Evolutionary conservation across 768 basidiomycete genomes (phyloP).

Genomic region (Russula brevipes): DNA sequence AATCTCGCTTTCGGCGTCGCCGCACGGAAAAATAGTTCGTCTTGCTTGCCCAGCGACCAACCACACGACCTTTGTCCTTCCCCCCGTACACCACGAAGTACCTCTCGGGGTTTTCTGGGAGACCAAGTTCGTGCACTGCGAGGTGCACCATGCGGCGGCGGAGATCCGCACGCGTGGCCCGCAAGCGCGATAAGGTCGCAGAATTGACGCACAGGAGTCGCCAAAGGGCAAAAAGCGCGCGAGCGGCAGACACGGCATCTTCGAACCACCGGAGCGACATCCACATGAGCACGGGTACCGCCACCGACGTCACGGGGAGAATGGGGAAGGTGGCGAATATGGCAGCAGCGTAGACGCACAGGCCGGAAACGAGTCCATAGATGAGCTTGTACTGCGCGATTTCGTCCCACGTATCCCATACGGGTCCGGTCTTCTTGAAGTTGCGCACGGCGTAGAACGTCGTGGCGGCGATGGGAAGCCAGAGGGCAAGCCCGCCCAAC

Average conservation of each 20-base stretch:
- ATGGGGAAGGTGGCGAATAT: conserved; percentile 59
- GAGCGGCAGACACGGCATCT: conserved; percentile 72
- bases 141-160: conserved; percentile 63
- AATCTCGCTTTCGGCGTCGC: conserved; percentile 76
- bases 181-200: conserved; percentile 48
- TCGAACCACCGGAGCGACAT: conserved; percentile 85
- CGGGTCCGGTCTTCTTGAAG: conserved; percentile 76
- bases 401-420: conserved; percentile 85
- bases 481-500: conserved; percentile 72
- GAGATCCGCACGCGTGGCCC: conserved; percentile 49
- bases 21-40: conserved; percentile 75
- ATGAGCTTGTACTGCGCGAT: conserved; percentile 86
- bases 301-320: conserved; percentile 48
- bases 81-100: conserved; percentile 57
- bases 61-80: conserved; percentile 65
- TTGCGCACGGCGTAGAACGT: conserved; percentile 66
- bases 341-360: conserved; percentile 57
- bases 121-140: conserved; percentile 50
- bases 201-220: conserved; percentile 62
- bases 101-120: conserved; percentile 65
- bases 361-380: conserved; percentile 71
- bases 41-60: conserved; percentile 62
- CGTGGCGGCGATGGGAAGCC: conserved; percentile 72
- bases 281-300: conserved; percentile 81
- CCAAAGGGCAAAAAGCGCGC: conserved; percentile 60